Base-by-base conservation (phyloP, 768 basidiomycete genomes). In the Lactarius evosmus region DNA sequence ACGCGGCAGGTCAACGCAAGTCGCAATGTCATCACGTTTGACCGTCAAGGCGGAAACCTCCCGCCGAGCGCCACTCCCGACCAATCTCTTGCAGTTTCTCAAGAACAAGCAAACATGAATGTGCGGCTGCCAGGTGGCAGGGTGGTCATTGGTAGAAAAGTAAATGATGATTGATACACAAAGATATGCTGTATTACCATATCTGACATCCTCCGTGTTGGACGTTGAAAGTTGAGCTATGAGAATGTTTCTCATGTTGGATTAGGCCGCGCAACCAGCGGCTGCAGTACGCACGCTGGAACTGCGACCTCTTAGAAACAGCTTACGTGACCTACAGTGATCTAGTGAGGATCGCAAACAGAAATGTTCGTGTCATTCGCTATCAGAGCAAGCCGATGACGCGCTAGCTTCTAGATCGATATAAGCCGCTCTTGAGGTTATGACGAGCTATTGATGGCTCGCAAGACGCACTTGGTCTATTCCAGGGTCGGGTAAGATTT, bases 401-500 rank as follows among this genome's bases (percentile, higher is more conserved):
- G 46, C 85, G 81, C 58, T 93, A 3, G 85, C 85, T 70, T 89
- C 84, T 25, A 82, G 79, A 72, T 93, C 89, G n/a, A 94, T 80
- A 34, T 84, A 64, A 53, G 27, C 4, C 49, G 8, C 54, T 62
- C 49, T 57, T 66, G 46, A 57, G 36, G 63, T 50, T 29, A 69
- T 66, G 59, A 12, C 27, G 41, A 7, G 8, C 5, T 33, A 38
- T 32, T 51, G 3, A 61, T n/a, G 32, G 22, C 2, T 61, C 8
- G 27, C 27, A 29, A 17, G 49, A 63, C 77, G 69, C 63, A 86
- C 89, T 91, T 74, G 95, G 94, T 64, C 95, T 86, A 62, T 97
- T 27, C 87, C 92, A 46, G 97, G 83, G 69, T 94, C 95, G 46
- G 96, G 96, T 93, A 99, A 95, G 60, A 94, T 97, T 74, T 93